Evolutionary conservation across 768 basidiomycete species (phyloP).

Genomic region (Stropharia rugosoannulata): DNA sequence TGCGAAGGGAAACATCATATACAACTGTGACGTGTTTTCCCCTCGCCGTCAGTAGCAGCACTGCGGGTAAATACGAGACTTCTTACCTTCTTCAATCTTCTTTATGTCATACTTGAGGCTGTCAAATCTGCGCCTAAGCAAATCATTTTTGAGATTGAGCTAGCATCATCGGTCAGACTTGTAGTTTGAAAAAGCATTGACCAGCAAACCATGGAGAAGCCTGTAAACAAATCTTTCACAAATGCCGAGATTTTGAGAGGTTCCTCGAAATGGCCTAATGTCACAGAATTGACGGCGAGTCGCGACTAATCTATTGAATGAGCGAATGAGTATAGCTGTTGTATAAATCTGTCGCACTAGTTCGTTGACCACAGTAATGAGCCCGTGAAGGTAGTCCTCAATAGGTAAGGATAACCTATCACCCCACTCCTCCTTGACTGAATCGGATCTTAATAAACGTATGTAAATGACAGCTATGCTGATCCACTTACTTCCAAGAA

Average conservation of each 20-base stretch:
- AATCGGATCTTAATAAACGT: neutral
- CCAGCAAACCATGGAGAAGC: conserved; percentile 71
- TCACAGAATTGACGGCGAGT: conserved; percentile 80
- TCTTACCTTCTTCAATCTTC: conserved; percentile 82
- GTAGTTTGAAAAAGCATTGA: neutral
- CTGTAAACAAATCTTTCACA: conserved; percentile 80
- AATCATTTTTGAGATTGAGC: conserved; percentile 84
- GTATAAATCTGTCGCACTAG: conserved; percentile 45
- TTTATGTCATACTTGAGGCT: conserved; percentile 86
- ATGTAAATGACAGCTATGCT: conserved; percentile 1
- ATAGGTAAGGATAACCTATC: conserved; percentile 61
- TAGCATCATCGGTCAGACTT: conserved; percentile 19
- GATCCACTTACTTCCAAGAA: conserved; percentile 62
- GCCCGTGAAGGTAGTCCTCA: conserved; percentile 81
- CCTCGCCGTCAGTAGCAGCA: neutral
- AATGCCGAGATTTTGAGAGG: conserved; percentile 77
- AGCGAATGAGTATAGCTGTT: neutral
- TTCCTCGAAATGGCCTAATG: conserved; percentile 76
- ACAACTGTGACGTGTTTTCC: conserved; percentile 50
- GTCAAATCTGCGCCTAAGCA: conserved; percentile 73
- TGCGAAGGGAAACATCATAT: conserved; percentile 81
- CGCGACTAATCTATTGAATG: conserved; percentile 51
- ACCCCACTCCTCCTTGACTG: conserved; percentile 72
- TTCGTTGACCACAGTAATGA: conserved; percentile 80
- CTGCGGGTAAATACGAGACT: neutral